Evolutionary conservation across 78 protist species (phyloP).

Genomic region (Dictyostelium purpureum): DNA sequence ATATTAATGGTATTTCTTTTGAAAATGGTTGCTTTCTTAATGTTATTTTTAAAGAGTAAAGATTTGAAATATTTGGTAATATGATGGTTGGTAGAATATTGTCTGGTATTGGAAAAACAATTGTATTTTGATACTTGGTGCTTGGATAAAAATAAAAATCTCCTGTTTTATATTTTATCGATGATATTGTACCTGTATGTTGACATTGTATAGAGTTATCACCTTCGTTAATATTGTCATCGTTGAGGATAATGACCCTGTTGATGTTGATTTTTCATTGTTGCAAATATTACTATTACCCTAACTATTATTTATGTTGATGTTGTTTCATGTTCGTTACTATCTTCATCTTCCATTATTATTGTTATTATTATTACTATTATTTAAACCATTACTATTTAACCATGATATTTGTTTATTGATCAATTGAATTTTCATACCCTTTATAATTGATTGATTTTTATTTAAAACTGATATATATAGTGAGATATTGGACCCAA

Average conservation of each 20-base stretch:
- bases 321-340: background rate
- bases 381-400: background rate
- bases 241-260: background rate
- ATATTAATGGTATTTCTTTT: background rate
- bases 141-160: background rate
- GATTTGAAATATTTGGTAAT: slow-evolving; percentile 26
- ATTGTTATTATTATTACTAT: background rate
- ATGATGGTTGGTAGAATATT: slow-evolving; percentile 14
- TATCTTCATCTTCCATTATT: background rate
- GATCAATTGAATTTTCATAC: slow-evolving; percentile 16
- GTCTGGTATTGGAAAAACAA: slow-evolving; percentile 16
- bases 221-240: background rate
- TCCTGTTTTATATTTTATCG: slow-evolving; percentile 6
- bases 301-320: background rate
- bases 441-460: slow-evolving; percentile 12
- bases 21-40: background rate
- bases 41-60: slow-evolving; percentile 15
- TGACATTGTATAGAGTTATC: background rate
- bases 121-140: background rate
- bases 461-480: slow-evolving; percentile 26
- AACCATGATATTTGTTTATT: slow-evolving; percentile 30
- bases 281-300: background rate
- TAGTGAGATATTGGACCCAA: slow-evolving; percentile 26
- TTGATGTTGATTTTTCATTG: background rate
- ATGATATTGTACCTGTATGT: background rate